Evolutionary conservation across 352 stramenopile genomes (phyloP).

Genomic region (Thalassiosira gravida): DNA sequence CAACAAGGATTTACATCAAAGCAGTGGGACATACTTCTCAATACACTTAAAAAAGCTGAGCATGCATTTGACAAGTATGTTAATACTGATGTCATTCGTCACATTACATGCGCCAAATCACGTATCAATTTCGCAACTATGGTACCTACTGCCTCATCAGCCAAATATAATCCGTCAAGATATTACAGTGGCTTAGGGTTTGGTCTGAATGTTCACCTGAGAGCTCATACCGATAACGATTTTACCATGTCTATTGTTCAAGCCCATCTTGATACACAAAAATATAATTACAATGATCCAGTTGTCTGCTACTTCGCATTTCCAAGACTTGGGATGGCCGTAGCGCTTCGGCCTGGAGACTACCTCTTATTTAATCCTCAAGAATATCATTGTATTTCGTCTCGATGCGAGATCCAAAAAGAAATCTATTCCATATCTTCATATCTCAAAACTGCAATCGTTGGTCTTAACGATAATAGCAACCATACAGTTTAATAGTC

Average conservation of each 20-base stretch:
- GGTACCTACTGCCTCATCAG: background rate
- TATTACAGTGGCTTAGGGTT: background rate
- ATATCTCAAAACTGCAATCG: background rate
- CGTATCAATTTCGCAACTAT: background rate
- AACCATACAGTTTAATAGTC: too few relatives aligned
- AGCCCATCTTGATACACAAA: background rate
- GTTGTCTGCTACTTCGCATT: constrained; percentile 3
- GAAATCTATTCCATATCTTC: background rate
- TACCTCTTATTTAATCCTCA: constrained; percentile 2
- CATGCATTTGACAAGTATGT: background rate
- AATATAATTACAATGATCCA: background rate
- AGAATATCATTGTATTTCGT: constrained; percentile 1
- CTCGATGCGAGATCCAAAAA: background rate
- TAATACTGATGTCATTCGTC: background rate
- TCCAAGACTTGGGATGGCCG: background rate
- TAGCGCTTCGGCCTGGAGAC: constrained; percentile 3
- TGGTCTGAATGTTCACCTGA: background rate
- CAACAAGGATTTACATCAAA: too few relatives aligned
- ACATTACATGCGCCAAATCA: background rate
- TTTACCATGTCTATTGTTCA: background rate
- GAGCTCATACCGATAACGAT: background rate
- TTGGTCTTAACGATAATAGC: constrained; percentile 15
- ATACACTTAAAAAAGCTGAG: background rate
- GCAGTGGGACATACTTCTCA: background rate
- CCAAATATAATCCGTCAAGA: background rate